Evolutionary conservation across 257 asterid genomes (phyloP), one percentile per base, ranked within the genome.

Genomic region (Solanum chmielewskii): DNA sequence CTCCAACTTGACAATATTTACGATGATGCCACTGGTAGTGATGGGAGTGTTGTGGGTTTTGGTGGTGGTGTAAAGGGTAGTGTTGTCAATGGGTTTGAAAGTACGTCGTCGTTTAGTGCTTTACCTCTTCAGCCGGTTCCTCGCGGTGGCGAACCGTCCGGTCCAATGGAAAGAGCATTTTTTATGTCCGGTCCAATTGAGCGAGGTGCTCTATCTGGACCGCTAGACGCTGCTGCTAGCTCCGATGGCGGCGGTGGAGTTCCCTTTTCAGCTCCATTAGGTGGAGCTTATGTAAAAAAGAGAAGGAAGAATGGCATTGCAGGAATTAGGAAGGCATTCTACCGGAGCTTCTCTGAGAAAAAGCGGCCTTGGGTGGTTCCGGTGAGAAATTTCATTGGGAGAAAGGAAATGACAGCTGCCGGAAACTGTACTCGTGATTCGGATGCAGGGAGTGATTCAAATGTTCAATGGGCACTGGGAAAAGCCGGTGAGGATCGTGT

Each of bases 401-500:
- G 31, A 23, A 85, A 85, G 70, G 83, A 69, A 27, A 49, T 81
- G 15, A 75, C 78, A 39, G 78, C 66, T 15, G 60, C 80, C 18
- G 59, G 68, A 29, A 85, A 71, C 56, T 71, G 73, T 44, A 77
- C 56, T 20, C 84, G 86, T 76, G 88, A 66, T 14, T 45, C 52
- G 11, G 86, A 85, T 37, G 86, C 66, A 11, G 59, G 83, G 62
- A 45, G 86, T 59, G 85, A 84, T 68, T 29, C 39, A 29, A 88
- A 88, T 85, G 85, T 88, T 6, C 88, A 88, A 23, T 88, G 90
- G 90, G 90, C 88, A n/a, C 56, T 88, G 25, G 90, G 90, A 35
- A 81, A 88, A 76, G 89, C 87, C 1, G 90, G 89, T 69, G 90
- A 89, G 78, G 90, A 89, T 83, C 88, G 89, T 2, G 90, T 86